Evolutionary conservation across 31 red algal species (phyloP), one percentile per base, ranked within the genome.

Genomic region (Porphyra umbilicalis): DNA sequence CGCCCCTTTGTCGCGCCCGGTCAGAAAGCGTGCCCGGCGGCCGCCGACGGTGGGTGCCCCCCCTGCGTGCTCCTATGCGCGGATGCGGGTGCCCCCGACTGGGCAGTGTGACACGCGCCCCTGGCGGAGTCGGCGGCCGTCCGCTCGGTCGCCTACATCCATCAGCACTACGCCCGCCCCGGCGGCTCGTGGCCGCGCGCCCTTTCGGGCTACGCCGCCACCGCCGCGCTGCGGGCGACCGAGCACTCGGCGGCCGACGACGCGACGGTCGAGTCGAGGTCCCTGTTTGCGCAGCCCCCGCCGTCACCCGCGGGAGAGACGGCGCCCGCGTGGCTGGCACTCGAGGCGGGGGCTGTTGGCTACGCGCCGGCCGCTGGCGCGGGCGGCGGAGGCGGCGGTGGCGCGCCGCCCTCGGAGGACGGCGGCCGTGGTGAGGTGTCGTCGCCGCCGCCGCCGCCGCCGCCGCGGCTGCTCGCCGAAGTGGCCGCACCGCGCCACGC

Each of bases 231-330:
- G 38, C 90, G 88, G 39, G 93, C 83, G 39, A 93, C 95, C 67
- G 95, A 97, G 78, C 93, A 93, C 80, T 86, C 86, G 34, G 95
- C 90, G 38, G 75, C 90, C 29, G 95, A 97, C 75, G 90, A 95
- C 44, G 84, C 82, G 33, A 82, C 85, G 32, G 87, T 95, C 76
- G 32, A 14, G 35, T 88, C 88, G 34, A 38, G 77, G 57, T 75
- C 90, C 29, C 90, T 87, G 25, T 35, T 38, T 29, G 7, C 35
- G 20, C 79, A 34, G 38, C 35, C 79, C 6, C 37, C 79, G 35
- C 33, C n/a, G n/a, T 30, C 38, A 30, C 37, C 35, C 16, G 77
- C 35, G 35, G 77, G 34, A 4, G 77, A 78, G 33, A 0, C 42
- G 35, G 32, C 18, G 84, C 81, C 39, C 86, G 87, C 76, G 57